phyloP scores from a whole-genome alignment of 2,329 filamentous ascomycete genomes.

The Aspergillus uvarum region DNA sequence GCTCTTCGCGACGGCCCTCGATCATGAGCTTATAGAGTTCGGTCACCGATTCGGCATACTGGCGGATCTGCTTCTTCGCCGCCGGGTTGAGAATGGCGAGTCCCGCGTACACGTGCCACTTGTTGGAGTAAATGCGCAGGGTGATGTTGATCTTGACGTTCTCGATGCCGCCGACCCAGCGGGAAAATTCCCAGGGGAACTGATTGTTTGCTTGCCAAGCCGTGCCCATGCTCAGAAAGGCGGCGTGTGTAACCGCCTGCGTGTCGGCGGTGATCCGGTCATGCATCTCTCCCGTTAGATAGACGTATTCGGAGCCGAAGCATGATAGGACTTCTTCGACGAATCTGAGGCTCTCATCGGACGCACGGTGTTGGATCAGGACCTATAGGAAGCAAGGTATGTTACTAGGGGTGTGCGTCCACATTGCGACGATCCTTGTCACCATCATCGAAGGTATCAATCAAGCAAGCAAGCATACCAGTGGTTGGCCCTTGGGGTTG shows the following conservation, averaged over 20 bases:
- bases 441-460: slow-evolving; percentile 6
- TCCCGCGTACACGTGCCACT: slow-evolving; percentile 99
- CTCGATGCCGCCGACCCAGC: slow-evolving; percentile 95
- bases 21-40: slow-evolving; percentile 98
- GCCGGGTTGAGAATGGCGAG: slow-evolving; percentile 95
- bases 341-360: slow-evolving; percentile 70
- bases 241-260: slow-evolving; percentile 95
- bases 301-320: slow-evolving; percentile 80
- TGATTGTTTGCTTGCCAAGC: slow-evolving; percentile 94
- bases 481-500: slow-evolving; percentile 81
- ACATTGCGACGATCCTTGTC: not conserved
- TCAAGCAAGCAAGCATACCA: slow-evolving; percentile 55
- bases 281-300: slow-evolving; percentile 82
- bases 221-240: slow-evolving; percentile 95
- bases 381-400: slow-evolving; percentile 48
- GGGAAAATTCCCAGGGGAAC: slow-evolving; percentile 95
- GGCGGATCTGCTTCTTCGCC: slow-evolving; percentile 85
- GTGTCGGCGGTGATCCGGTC: slow-evolving; percentile 98
- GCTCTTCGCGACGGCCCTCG: slow-evolving; percentile 72
- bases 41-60: slow-evolving; percentile 90
- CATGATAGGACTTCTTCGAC: slow-evolving; percentile 81
- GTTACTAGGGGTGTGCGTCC: slow-evolving; percentile 2
- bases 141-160: slow-evolving; percentile 99
- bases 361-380: slow-evolving; percentile 88
- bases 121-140: slow-evolving; percentile 94